phyloP scores from a whole-genome alignment of 2,329 filamentous ascomycete species.

The Pseudohalonectria lignicola region DNA sequence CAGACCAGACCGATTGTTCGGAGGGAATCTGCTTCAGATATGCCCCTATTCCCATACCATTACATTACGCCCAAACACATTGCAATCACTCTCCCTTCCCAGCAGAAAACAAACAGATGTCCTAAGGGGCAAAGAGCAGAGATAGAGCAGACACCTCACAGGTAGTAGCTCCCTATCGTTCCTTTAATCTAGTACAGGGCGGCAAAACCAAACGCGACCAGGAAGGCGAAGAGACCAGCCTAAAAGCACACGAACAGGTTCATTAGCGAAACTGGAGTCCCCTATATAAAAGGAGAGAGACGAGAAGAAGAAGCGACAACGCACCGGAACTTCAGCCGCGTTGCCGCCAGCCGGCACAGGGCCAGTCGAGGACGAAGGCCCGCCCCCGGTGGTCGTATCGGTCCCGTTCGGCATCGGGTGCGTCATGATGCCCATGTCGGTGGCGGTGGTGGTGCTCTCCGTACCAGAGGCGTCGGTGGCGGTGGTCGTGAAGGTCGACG shows the following conservation, averaged over 20 bases:
- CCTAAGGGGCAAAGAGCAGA: no score
- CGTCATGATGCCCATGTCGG: not conserved
- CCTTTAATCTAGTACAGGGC: no score
- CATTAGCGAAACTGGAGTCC: not conserved
- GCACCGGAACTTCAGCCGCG: not conserved
- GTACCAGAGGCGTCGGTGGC: not conserved
- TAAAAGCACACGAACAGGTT: no score
- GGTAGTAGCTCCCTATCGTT: no score
- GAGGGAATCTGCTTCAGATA: no score
- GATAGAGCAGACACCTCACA: no score
- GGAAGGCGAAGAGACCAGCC: conserved; percentile 1
- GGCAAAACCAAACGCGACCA: conserved; percentile 1
- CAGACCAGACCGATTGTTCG: no score
- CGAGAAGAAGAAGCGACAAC: not conserved
- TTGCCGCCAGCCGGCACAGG: conserved; percentile 1
- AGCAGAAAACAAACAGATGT: no score
- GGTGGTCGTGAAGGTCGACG: not conserved
- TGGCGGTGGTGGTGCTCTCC: conserved; percentile 1
- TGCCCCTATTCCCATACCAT: no score
- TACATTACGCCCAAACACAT: no score
- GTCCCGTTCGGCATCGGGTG: not conserved
- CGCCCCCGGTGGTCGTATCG: not conserved
- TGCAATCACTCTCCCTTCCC: no score
- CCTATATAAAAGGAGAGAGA: not conserved
- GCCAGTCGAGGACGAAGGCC: not conserved